Base-by-base conservation (phyloP, 331 rosid genomes). In the Quercus lobata region DNA sequence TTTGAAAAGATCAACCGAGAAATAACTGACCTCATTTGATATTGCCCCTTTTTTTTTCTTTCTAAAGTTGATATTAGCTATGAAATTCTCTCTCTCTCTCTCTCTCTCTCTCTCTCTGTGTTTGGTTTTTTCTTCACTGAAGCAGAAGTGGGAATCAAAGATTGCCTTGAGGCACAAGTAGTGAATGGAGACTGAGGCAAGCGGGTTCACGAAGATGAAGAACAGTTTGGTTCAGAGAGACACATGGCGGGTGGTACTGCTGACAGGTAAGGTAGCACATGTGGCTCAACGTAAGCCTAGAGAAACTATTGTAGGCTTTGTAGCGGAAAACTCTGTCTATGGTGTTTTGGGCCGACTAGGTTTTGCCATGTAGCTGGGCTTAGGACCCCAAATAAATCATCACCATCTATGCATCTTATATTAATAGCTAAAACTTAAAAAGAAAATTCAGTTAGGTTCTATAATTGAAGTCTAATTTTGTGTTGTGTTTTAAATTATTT, bases 1-100 rank as follows among this genome's bases (percentile, higher is more conserved):
- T 85, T 80, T 58, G 97, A 87, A 72, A 84, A 90, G 88, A 95
- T 87, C 94, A 91, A 84, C 68, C 97, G 97, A 82, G 92, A 90
- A n/a, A 91, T 41, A 15, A 87, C 25, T 15, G 96, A 81, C 90
- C 91, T 95, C 99, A 95, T 95, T 85, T 75, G 77, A 77, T 66
- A 68, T 24, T 71, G 24, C 52, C 27, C 37, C 10, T 37, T 9
- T 25, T 37, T n/a, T 17, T 72, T 52, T 16, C 16, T 22, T 22
- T 63, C 54, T 41, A 22, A 11, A 1, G 29, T 27, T 55, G 8
- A 14, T 55, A 55, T 60, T 24, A 19, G 27, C 7, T 29, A 30
- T 54, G 52, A 68, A 54, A 37, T 46, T 76, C 75, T 25, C 57
- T 15, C 5, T 22, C 46, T n/a, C n/a, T n/a, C n/a, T 12, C 30